These are phyloP conservation scores for Calcarisporium arbuscula DNA, from an alignment of 2,329 filamentous ascomycete genomes.

Conservation along the genomic window DNA sequence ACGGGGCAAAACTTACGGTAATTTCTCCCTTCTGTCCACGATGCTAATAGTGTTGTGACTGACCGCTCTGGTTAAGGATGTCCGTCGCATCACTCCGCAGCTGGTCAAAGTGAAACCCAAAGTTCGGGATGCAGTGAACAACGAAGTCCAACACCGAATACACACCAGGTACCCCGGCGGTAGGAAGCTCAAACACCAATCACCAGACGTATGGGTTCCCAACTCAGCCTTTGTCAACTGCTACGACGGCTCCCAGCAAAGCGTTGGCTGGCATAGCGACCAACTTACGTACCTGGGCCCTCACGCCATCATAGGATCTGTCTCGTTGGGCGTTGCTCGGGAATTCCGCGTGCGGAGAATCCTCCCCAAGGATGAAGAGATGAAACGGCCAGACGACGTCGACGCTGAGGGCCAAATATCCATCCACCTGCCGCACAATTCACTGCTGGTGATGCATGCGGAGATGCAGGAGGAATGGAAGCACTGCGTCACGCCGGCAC, in stretches of 20 bases:
- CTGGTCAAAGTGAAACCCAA: constrained; percentile 62
- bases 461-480: constrained; percentile 99
- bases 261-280: constrained; percentile 87
- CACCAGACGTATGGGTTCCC: constrained; percentile 65
- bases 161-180: constrained; percentile 58
- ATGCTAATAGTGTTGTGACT: background rate
- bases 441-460: constrained; percentile 89
- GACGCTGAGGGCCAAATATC: constrained; percentile 80
- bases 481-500: constrained; percentile 71
- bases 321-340: constrained; percentile 86
- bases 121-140: constrained; percentile 72
- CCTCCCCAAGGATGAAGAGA: constrained; percentile 49
- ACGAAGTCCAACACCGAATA: constrained; percentile 68
- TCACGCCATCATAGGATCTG: constrained; percentile 77
- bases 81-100: constrained; percentile 69
- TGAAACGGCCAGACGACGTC: constrained; percentile 34
- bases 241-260: constrained; percentile 75
- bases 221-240: constrained; percentile 95
- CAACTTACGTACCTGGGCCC: constrained; percentile 91
- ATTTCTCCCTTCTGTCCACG: constrained; percentile 2
- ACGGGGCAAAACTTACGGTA: constrained; percentile 65
- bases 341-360: constrained; percentile 85
- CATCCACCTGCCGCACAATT: constrained; percentile 92
- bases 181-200: constrained; percentile 72
- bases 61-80: constrained; percentile 44